phyloP scores from a whole-genome alignment of 2,329 filamentous ascomycete species.

The Colletotrichum sp. region DNA sequence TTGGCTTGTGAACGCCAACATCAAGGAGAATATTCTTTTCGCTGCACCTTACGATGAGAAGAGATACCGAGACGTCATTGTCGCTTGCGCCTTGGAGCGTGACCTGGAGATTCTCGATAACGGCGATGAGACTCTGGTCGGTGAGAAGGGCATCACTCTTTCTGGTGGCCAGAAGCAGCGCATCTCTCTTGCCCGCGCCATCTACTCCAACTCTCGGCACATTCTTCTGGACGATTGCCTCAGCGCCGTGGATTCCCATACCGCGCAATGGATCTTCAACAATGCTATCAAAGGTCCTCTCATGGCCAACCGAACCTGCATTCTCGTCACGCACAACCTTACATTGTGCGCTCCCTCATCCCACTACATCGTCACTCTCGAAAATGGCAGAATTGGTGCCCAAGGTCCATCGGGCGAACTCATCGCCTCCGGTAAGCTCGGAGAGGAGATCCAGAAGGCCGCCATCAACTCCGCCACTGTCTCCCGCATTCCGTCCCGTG shows the following conservation, averaged over 20 bases:
- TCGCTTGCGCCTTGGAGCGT: conserved; percentile 88
- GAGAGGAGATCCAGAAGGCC: conserved; percentile 81
- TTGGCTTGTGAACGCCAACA: conserved; percentile 95
- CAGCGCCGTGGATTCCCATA: conserved; percentile 96
- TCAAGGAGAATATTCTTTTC: conserved; percentile 96
- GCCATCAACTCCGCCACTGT: conserved; percentile 70
- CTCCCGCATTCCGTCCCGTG: conserved; percentile 78
- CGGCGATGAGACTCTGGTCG: conserved; percentile 91
- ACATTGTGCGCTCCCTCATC: conserved; percentile 84
- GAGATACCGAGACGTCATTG: conserved; percentile 86
- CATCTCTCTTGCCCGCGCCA: conserved; percentile 92
- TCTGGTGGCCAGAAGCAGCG: conserved; percentile 98
- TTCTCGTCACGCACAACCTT: conserved; percentile 94
- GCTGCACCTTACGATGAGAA: conserved; percentile 79
- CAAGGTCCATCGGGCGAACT: conserved; percentile 82
- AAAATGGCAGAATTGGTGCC: conserved; percentile 80
- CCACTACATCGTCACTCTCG: conserved; percentile 81
- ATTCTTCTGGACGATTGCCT: conserved; percentile 93
- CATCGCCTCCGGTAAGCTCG: conserved; percentile 85
- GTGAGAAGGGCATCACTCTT: conserved; percentile 95
- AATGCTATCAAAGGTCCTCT: conserved; percentile 89
- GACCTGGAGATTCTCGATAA: conserved; percentile 92
- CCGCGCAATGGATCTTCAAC: conserved; percentile 96
- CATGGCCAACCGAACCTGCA: conserved; percentile 89
- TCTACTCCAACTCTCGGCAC: conserved; percentile 95